Conservation (phyloP, 2,329 filamentous ascomycete genomes). For the Diaporthe velutina region DNA sequence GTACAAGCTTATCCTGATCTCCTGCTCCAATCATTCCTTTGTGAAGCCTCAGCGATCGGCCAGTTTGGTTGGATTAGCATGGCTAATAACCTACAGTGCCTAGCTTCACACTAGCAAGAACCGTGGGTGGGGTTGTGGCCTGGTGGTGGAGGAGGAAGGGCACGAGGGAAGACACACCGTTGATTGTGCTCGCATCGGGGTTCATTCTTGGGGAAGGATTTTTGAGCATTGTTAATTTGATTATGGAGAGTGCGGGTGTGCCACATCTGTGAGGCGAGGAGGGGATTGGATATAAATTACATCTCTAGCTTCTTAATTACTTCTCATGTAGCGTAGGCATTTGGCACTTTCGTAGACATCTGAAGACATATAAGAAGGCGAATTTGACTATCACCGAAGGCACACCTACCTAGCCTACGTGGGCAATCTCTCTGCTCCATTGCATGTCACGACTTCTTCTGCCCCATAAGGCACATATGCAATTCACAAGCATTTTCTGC, state of each 20-base stretch:
- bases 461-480: background rate
- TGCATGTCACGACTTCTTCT: background rate
- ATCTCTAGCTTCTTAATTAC: background rate
- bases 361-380: background rate
- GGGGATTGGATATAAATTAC: background rate
- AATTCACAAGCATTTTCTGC: background rate
- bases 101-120: conserved; percentile 91
- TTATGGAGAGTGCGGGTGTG: conserved; percentile 81
- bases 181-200: conserved; percentile 91
- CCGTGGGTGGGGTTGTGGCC: conserved; percentile 79
- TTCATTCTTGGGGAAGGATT: conserved; percentile 94
- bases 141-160: conserved; percentile 80
- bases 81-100: conserved; percentile 66
- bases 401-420: background rate
- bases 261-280: conserved; percentile 73
- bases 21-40: background rate
- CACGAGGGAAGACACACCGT: conserved; percentile 74
- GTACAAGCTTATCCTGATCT: background rate
- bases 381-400: background rate
- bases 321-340: background rate
- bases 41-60: too few relatives aligned
- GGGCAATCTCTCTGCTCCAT: background rate
- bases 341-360: background rate
- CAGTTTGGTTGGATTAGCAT: too few relatives aligned
- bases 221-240: conserved; percentile 89